phyloP scores from a whole-genome alignment of 441 rosid genomes.

The Jatropha multifida region DNA sequence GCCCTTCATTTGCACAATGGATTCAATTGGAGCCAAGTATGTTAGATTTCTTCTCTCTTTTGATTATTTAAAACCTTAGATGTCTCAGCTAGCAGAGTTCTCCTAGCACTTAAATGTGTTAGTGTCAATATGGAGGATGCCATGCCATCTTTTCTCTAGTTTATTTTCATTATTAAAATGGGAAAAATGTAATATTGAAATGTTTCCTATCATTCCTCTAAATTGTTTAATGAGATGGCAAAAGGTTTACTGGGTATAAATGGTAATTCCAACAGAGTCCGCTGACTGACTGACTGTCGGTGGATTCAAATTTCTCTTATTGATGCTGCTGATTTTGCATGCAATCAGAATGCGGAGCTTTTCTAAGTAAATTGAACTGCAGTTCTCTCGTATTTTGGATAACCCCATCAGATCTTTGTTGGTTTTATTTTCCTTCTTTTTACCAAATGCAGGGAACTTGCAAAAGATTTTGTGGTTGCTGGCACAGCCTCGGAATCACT shows the following conservation, averaged over 20 bases:
- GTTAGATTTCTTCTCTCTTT: conserved; percentile 30
- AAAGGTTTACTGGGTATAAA: background rate
- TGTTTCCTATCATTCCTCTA: background rate
- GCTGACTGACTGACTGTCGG: background rate
- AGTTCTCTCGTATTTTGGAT: too few relatives aligned
- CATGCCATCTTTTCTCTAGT: background rate
- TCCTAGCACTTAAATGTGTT: background rate
- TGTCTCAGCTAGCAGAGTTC: background rate
- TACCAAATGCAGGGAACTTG: conserved; percentile 66
- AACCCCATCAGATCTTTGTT: background rate
- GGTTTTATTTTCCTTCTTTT: conserved; percentile 2
- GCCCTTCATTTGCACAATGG: conserved; percentile 99
- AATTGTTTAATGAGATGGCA: background rate
- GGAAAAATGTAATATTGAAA: background rate
- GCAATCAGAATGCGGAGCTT: too few relatives aligned
- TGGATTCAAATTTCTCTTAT: background rate
- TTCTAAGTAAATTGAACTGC: background rate
- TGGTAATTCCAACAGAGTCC: background rate
- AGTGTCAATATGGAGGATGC: background rate
- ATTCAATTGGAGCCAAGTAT: conserved; percentile 95
- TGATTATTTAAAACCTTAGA: background rate
- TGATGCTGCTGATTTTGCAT: background rate
- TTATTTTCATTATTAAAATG: background rate
- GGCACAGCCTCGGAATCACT: conserved; percentile 95
- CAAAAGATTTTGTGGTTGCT: conserved; percentile 93